Evolutionary conservation across 1,284 basidiomycete species (phyloP).

Genomic region (Ganoderma leucocontextum): DNA sequence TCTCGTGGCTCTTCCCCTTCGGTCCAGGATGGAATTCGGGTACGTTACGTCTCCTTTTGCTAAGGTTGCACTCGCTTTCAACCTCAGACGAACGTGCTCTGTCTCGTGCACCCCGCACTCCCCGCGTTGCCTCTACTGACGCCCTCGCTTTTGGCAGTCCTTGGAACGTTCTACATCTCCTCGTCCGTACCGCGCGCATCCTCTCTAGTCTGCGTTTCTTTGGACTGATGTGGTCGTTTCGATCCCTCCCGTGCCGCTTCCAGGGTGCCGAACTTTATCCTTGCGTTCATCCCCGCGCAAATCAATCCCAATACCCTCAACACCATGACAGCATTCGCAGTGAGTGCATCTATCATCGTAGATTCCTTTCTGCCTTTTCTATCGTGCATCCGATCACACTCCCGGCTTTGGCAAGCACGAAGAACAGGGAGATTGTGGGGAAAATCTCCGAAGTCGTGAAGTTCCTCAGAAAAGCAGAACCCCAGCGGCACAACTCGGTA

Average conservation of each 20-base stretch:
- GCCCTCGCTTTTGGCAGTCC: slow-evolving; percentile 50
- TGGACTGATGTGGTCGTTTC: slow-evolving; percentile 26
- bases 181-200: slow-evolving; percentile 62
- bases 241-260: not conserved
- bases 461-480: not conserved
- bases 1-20: slow-evolving; percentile 84
- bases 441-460: not conserved
- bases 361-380: slow-evolving; percentile 15
- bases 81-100: slow-evolving; percentile 34
- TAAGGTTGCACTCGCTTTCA: slow-evolving; percentile 17
- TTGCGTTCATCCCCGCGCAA: slow-evolving; percentile 88
- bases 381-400: slow-evolving; percentile 2
- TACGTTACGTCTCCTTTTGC: slow-evolving; percentile 40
- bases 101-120: slow-evolving; percentile 8
- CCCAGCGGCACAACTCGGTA: not conserved
- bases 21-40: slow-evolving; percentile 87
- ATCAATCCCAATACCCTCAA: slow-evolving; percentile 86
- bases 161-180: slow-evolving; percentile 93
- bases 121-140: slow-evolving; percentile 15
- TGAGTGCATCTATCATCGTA: slow-evolving; percentile 48
- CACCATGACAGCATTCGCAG: slow-evolving; percentile 90
- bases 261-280: slow-evolving; percentile 91
- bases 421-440: not conserved
- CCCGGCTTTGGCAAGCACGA: slow-evolving; percentile 19
- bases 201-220: slow-evolving; percentile 28